Percentiles rank a stretch among this genome's conserved stretches.
Conservation (phyloP, 495 filamentous ascomycete species). For the Alectoria sarmentosa region DNA sequence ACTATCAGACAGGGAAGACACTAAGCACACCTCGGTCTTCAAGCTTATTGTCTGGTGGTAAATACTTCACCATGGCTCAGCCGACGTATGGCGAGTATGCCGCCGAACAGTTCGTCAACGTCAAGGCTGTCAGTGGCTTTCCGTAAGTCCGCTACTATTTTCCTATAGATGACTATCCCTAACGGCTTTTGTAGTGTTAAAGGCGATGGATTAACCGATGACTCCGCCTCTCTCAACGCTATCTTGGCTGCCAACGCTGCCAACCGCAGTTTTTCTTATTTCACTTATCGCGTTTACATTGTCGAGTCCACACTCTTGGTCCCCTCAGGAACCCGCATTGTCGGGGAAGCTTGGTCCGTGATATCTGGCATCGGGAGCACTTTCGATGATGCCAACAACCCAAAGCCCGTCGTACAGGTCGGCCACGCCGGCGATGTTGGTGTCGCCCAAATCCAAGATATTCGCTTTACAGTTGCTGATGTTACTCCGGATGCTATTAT, state of each 20-base stretch:
- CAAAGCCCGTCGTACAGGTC: slow-evolving; percentile 51
- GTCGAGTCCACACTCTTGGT: slow-evolving; percentile 51
- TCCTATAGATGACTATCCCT: not conserved
- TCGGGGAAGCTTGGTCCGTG: slow-evolving; percentile 48
- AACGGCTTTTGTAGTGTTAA: slow-evolving; percentile 23
- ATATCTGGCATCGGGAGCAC: slow-evolving; percentile 43
- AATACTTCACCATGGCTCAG: slow-evolving; percentile 48
- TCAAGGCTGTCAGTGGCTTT: slow-evolving; percentile 38
- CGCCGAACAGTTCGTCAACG: slow-evolving; percentile 40
- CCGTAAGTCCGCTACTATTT: not conserved
- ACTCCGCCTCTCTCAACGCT: slow-evolving; percentile 44
- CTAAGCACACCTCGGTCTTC: slow-evolving; percentile 36
- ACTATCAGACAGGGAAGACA: slow-evolving; percentile 32
- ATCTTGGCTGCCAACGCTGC: slow-evolving; percentile 43
- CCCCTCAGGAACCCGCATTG: slow-evolving; percentile 46
- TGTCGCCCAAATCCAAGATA: slow-evolving; percentile 50
- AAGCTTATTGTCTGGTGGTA: slow-evolving; percentile 33
- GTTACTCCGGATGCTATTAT: slow-evolving; percentile 45
- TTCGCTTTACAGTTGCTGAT: slow-evolving; percentile 46
- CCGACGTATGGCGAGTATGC: slow-evolving; percentile 44
- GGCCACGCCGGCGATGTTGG: slow-evolving; percentile 52
- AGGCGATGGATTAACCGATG: slow-evolving; percentile 40
- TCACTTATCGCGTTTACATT: slow-evolving; percentile 54
- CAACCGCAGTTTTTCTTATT: slow-evolving; percentile 48
- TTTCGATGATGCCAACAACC: slow-evolving; percentile 45